These are phyloP conservation scores for Lablab purpureus DNA, from an alignment of 306 rosid genomes.

Conservation along the genomic window DNA sequence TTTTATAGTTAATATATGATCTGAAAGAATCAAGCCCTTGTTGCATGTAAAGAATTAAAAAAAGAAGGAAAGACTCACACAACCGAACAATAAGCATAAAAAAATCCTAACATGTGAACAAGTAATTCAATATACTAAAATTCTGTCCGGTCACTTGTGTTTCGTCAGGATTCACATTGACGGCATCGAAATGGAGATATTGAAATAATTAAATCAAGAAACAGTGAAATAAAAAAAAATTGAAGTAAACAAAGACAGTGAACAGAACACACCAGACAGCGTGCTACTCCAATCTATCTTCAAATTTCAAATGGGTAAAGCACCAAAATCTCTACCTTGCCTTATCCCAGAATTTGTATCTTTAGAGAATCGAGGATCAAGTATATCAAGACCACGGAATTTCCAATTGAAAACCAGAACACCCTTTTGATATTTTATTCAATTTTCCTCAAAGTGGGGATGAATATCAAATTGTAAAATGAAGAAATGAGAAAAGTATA, in stretches of 20 bases:
- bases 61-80: not conserved
- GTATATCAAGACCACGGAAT: slow-evolving; percentile 45
- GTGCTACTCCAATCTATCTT: slow-evolving; percentile 12
- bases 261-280: slow-evolving; percentile 23
- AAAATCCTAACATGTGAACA: slow-evolving; percentile 58
- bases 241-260: slow-evolving; percentile 38
- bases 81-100: slow-evolving; percentile 17
- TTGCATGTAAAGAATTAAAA: not conserved
- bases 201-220: slow-evolving; percentile 42
- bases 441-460: slow-evolving; percentile 15
- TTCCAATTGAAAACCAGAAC: slow-evolving; percentile 27
- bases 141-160: slow-evolving; percentile 43
- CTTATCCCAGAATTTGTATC: slow-evolving; percentile 44
- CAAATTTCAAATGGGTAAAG: slow-evolving; percentile 30
- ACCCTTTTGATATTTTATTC: slow-evolving; percentile 22
- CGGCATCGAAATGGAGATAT: slow-evolving; percentile 49
- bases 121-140: slow-evolving; percentile 57
- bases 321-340: slow-evolving; percentile 20
- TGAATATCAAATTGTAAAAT: not conserved
- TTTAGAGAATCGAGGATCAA: slow-evolving; percentile 32
- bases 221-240: slow-evolving; percentile 20
- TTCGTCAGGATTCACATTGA: slow-evolving; percentile 59
- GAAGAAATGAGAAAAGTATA: slow-evolving; percentile 7
- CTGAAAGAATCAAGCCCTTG: slow-evolving; percentile 54
- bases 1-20: slow-evolving; percentile 51